Evolutionary conservation across 352 stramenopile genomes (phyloP), one percentile per base, ranked within the genome.

Genomic region (Aphanomyces astaci): DNA sequence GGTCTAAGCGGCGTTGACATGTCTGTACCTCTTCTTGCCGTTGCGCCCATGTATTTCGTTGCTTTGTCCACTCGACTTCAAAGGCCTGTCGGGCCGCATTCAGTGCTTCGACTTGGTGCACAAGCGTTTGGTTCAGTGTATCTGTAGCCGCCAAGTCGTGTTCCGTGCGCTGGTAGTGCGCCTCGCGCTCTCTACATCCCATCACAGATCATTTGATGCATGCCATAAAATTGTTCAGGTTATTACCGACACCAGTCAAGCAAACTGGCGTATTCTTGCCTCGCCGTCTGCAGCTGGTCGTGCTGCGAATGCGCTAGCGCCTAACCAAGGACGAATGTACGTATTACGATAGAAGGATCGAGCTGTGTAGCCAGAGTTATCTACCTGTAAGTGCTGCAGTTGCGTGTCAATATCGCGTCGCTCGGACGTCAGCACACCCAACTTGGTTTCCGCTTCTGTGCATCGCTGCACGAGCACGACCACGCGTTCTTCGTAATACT

Each of bases 401-500:
- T 59, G 40, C 4, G 56, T 31, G 22, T 68, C 43, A 15, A 53
- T 25, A 7, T 24, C 32, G 3, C 17, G 2, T 2, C 5, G 53
- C 17, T 68, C 62, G 3, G 43, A 17, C 9, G 11, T 17, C 15
- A 39, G 13, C 27, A 31, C 17, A 3, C 31, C 15, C 9, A 68
- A 45, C 51, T 59, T 22, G 4, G 62, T 51, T 57, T 43, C 32
- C 4, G 49, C 32, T 40, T 68, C 62, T 3, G 46, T 48, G 2
- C 24, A 43, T 68, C 49, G 62, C 22, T 39, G 5, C 2, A 31
- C 24, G 24, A 68, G 22, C 11, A 15, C 22, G 32, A 48, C n/a
- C 28, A 66, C 43, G 15, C 49, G 31, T 19, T 68, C 62, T 59
- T 60, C 62, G 32, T 68, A 68, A 33, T 30, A 68, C 2, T 51